phyloP scores from a whole-genome alignment of 2,329 filamentous ascomycete genomes.

The Monosporascus cannonballus region DNA sequence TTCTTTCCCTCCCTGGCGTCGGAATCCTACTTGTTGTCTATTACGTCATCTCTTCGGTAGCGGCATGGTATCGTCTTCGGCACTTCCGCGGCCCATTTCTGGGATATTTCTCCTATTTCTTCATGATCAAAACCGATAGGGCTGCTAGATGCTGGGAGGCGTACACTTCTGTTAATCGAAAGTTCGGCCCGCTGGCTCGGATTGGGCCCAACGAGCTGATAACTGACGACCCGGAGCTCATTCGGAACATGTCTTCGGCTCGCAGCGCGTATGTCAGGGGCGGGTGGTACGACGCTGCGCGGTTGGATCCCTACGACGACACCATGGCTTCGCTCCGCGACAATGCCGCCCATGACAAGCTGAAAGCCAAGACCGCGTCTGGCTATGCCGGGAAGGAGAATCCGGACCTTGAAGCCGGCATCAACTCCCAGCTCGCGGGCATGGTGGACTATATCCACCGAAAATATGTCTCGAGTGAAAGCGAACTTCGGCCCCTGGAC shows the following conservation, averaged over 20 bases:
- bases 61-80: background rate
- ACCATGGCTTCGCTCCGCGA: constrained; percentile 44
- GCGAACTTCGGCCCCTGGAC: constrained; percentile 7
- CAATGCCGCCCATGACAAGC: constrained; percentile 32
- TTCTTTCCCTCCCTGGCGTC: background rate
- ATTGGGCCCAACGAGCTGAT: constrained; percentile 35
- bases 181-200: constrained; percentile 28
- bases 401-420: constrained; percentile 10
- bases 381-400: constrained; percentile 16
- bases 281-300: constrained; percentile 10
- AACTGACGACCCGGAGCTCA: constrained; percentile 30
- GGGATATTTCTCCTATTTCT: background rate
- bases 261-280: constrained; percentile 12
- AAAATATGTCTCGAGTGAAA: constrained; percentile 10
- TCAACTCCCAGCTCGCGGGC: constrained; percentile 12
- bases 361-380: constrained; percentile 14
- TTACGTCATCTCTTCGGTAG: background rate
- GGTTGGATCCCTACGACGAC: constrained; percentile 31
- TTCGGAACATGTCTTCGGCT: constrained; percentile 29
- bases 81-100: background rate
- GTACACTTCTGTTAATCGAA: background rate
- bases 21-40: background rate
- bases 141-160: background rate
- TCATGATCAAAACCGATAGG: background rate
- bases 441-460: constrained; percentile 12